Evolutionary conservation across 129 eudicot species (phyloP).

Genomic region (Flaveria ramosissima): DNA sequence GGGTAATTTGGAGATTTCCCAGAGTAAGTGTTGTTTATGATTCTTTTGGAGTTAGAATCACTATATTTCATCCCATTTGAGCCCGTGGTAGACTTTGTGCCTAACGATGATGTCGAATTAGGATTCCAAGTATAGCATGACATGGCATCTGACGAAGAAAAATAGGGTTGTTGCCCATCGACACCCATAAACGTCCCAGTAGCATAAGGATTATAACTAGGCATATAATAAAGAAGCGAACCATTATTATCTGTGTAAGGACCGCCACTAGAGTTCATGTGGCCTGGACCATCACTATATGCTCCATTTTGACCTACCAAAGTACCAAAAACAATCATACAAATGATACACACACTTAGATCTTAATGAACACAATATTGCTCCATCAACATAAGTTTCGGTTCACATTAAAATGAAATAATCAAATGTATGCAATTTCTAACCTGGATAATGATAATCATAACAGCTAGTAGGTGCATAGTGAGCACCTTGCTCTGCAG

Average conservation of each 20-base stretch:
- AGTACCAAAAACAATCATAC: neutral
- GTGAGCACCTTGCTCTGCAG: conserved; percentile 46
- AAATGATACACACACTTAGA: too few relatives aligned
- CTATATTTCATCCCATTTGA: conserved; percentile 49
- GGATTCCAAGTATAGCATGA: conserved; percentile 60
- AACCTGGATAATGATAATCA: conserved; percentile 77
- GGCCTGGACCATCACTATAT: conserved; percentile 44
- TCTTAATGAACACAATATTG: too few relatives aligned
- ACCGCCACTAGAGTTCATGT: conserved; percentile 38
- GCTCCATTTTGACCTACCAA: conserved; percentile 59
- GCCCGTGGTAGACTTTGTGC: conserved; percentile 40
- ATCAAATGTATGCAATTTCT: conserved; percentile 21
- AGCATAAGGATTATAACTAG: conserved; percentile 57
- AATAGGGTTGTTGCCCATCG: conserved; percentile 55
- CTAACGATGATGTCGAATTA: conserved; percentile 40
- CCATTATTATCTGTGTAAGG: conserved; percentile 52
- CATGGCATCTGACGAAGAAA: conserved; percentile 53
- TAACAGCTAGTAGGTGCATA: conserved; percentile 55
- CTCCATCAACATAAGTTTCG: neutral
- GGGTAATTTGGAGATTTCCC: conserved; percentile 41
- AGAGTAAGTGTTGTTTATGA: conserved; percentile 24
- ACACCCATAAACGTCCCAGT: conserved; percentile 48
- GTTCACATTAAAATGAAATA: neutral
- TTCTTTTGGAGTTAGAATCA: conserved; percentile 44
- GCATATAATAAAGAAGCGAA: conserved; percentile 58